Conservation (phyloP, 169 alveolate species). For the Cryptosporidium bovis region DNA sequence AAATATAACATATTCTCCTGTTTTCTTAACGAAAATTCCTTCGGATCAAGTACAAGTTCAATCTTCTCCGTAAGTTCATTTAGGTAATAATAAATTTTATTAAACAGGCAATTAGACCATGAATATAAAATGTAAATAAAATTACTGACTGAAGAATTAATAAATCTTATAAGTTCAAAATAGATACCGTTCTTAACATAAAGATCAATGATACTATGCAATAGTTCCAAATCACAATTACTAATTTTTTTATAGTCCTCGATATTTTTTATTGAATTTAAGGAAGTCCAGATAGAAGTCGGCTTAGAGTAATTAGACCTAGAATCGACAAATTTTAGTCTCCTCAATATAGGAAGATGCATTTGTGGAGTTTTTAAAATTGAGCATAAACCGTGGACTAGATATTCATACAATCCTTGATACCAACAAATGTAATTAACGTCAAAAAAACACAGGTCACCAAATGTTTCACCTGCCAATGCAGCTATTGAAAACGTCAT, state of each 20-base stretch:
- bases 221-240: slow-evolving; percentile 18
- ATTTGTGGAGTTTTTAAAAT: slow-evolving; percentile 61
- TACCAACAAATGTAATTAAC: slow-evolving; percentile 64
- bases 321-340: slow-evolving; percentile 13
- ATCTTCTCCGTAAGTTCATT: slow-evolving; percentile 3
- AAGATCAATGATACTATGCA: slow-evolving; percentile 17
- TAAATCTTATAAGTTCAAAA: background rate
- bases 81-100: background rate
- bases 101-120: slow-evolving; percentile 36
- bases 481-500: slow-evolving; percentile 24
- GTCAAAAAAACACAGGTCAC: background rate
- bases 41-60: background rate
- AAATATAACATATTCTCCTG: background rate
- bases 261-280: slow-evolving; percentile 7
- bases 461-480: background rate
- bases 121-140: slow-evolving; percentile 33
- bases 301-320: slow-evolving; percentile 27
- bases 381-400: slow-evolving; percentile 3
- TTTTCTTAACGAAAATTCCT: slow-evolving; percentile 4
- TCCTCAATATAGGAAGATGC: slow-evolving; percentile 29
- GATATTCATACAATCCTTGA: slow-evolving; percentile 40
- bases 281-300: slow-evolving; percentile 44
- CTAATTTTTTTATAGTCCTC: slow-evolving; percentile 4
- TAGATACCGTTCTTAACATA: slow-evolving; percentile 43
- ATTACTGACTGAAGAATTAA: background rate